Evolutionary conservation across 495 filamentous ascomycete species (phyloP), one percentile per base, ranked within the genome.

Genomic region (Aspergillus nanangensis): DNA sequence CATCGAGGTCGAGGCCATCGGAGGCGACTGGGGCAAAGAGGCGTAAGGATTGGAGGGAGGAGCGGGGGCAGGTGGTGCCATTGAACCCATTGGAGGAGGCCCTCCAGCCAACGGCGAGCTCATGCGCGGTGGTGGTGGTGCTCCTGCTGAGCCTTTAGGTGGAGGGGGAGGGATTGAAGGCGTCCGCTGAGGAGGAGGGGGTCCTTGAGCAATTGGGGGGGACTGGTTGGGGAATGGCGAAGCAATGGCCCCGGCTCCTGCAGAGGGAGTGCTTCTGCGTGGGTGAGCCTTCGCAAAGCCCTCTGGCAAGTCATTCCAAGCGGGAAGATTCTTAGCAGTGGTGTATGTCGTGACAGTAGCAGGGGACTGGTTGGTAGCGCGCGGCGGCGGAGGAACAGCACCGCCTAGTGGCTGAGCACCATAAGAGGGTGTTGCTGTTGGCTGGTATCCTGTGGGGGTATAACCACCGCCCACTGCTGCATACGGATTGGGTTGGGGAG

Each of bases 291-390:
- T 94, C 22, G 80, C 76, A 21, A 96, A 78, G 45, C 63, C 87
- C 53, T 95, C 81, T 1, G 93, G 93, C 45, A 92, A 82, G 66
- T 99, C 93, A 53, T 99, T 99, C 93, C 93, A 99, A 42, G 84
- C 84, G 25, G 80, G 79, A 33, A 81, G 78, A 47, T 86, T 82
- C 47, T 79, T 80, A 48, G 77, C 76, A 47, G 80, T 86, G 14
- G 86, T 76, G 41, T 90, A 89, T 10, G 87, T 84, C 11, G 66
- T 65, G 23, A 71, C 50, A 15, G 66, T 70, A 10, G 82, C 78
- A 21, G 83, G 79, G 19, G 86, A 86, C 24, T 80, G 69, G 45
- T 73, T 71, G 31, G 70, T 66, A 17, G 67, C 72, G 20, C 80
- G 76, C 32, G 78, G 83, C 47, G 80, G 82, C 25, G 83, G 77